Evolutionary conservation across 2,329 filamentous ascomycete genomes (phyloP).

Genomic region (Alternaria alternata): DNA sequence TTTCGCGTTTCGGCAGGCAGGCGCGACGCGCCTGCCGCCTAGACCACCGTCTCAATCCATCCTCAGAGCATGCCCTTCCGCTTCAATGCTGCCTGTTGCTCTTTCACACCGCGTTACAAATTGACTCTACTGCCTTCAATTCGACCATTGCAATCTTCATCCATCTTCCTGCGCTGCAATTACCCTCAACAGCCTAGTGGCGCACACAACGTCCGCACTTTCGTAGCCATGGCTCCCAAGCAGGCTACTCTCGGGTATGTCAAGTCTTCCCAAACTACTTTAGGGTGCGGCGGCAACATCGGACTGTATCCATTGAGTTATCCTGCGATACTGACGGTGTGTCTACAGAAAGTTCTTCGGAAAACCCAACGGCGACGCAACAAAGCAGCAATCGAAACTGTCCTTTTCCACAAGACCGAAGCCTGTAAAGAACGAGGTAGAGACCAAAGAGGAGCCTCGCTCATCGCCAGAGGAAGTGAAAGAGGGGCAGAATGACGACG

Average conservation of each 20-base stretch:
- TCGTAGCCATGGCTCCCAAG: constrained; percentile 62
- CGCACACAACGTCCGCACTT: constrained; percentile 17
- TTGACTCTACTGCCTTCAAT: constrained; percentile 15
- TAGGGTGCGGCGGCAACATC: constrained; percentile 66
- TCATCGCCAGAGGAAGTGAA: constrained; percentile 31
- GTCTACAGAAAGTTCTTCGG: constrained; percentile 82
- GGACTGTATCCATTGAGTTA: background rate
- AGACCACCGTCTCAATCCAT: constrained; percentile 20
- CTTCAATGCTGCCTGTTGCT: constrained; percentile 37
- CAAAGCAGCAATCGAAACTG: constrained; percentile 79
- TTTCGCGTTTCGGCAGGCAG: constrained; percentile 28
- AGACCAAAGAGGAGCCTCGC: constrained; percentile 28
- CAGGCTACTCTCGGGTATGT: constrained; percentile 92
- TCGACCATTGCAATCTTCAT: constrained; percentile 15
- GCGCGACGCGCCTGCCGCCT: constrained; percentile 41
- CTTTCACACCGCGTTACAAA: constrained; percentile 4
- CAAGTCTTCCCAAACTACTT: constrained; percentile 73
- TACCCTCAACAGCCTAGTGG: constrained; percentile 13
- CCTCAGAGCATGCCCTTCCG: constrained; percentile 43
- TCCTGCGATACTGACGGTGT: constrained; percentile 15
- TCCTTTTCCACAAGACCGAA: constrained; percentile 69
- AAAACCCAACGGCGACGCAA: constrained; percentile 66
- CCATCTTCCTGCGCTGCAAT: constrained; percentile 8
- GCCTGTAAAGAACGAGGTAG: constrained; percentile 51
- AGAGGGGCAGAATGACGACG: constrained; percentile 22